Evolutionary conservation across 192 early-diverging fungal species (phyloP), one percentile per base, ranked within the genome.

Genomic region (Backusella luteola): DNA sequence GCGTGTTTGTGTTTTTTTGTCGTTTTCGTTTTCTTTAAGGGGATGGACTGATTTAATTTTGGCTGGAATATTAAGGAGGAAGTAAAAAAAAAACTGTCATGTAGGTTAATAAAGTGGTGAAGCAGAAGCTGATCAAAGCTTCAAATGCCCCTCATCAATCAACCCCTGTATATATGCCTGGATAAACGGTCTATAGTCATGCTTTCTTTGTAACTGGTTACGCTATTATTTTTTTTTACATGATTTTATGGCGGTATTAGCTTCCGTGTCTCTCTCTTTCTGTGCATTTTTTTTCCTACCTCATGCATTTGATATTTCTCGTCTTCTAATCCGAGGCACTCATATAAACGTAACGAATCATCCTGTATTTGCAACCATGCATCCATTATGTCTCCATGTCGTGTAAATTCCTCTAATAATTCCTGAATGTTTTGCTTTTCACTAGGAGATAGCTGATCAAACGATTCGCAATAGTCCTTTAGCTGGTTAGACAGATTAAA

Each of bases 341-440:
- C 74, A 41, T 78, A 77, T 34, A 81, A 69, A 49, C 76, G 32
- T 9, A 81, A 69, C 23, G 69, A 73, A 23, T 74, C 76, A 70
- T 81, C 80, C 72, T 81, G 80, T 15, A 56, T 73, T 73, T 81
- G 67, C 29, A 81, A 29, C 80, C 80, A 81, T 14, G 49, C 42
- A 52, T 77, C 76, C n/a, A 71, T 77, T 59, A 74, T 44, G 35
- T 69, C 80, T 7, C 19, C 38, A 29, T 53, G 67, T 21, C 67
- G 38, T 38, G 29, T 38, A 11, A 71, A 56, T 69, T 63, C 15
- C 21, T 34, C 11, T 15, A 71, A 23, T 41, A 23, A 36, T 73
- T 71, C 41, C n/a, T 49, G 49, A 34, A 67, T 63, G 14, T 41
- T 52, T 14, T 34, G 38, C 38, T 74, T 39, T 44, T 77, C 80